Evolutionary conservation across 1,139 yeast species (phyloP).

Genomic region (Candida dubliniensis): DNA sequence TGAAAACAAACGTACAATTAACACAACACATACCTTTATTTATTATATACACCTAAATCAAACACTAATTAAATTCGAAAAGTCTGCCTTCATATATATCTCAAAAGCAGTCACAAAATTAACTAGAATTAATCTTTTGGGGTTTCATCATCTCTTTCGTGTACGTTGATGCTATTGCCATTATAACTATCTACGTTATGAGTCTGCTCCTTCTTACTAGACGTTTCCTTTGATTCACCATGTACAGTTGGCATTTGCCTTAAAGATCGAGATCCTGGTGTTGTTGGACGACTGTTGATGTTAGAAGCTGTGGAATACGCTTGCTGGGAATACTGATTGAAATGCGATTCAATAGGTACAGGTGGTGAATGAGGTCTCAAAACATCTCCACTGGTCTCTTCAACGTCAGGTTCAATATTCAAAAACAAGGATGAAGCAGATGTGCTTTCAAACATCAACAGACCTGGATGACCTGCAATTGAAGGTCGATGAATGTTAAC

Average conservation of each 20-base stretch:
- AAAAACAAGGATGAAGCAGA: conserved; percentile 20
- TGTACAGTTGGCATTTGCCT: conserved; percentile 26
- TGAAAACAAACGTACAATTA: too few relatives aligned
- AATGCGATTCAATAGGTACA: conserved; percentile 6
- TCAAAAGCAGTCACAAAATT: neutral
- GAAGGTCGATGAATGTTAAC: conserved; percentile 8
- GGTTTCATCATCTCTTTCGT: conserved; percentile 18
- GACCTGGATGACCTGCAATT: conserved; percentile 16
- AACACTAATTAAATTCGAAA: too few relatives aligned
- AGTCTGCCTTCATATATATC: too few relatives aligned
- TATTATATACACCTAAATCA: too few relatives aligned
- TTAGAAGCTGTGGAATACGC: conserved; percentile 6
- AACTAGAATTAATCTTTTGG: neutral
- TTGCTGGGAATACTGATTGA: conserved; percentile 4
- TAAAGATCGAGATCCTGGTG: conserved; percentile 21
- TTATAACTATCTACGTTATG: conserved; percentile 19
- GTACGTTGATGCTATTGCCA: conserved; percentile 22
- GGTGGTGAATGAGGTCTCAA: conserved; percentile 5
- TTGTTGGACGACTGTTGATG: conserved; percentile 17
- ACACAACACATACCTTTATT: too few relatives aligned
- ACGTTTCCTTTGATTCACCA: conserved; percentile 9
- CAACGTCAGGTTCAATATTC: conserved; percentile 15
- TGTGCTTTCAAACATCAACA: conserved; percentile 21
- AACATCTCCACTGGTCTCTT: neutral
- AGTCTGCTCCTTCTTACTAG: conserved; percentile 7